Conservation (phyloP, 2,329 filamentous ascomycete genomes). For the Alternaria brassicae region DNA sequence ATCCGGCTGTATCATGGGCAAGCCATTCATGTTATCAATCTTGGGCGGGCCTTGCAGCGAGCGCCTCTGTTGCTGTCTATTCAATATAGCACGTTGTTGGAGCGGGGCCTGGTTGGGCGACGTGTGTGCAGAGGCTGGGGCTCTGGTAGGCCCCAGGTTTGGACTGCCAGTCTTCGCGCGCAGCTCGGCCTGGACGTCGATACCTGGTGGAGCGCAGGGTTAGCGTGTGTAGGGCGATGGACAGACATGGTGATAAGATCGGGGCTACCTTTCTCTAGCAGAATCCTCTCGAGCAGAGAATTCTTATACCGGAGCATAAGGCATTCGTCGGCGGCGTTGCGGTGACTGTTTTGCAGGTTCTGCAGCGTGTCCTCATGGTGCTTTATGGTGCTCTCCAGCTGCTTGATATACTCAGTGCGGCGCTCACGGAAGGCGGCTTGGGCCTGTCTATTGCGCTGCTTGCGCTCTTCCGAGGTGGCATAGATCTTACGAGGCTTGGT, state of each 20-base stretch:
- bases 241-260: constrained; percentile 5
- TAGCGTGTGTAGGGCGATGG: constrained; percentile 21
- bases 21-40: constrained; percentile 59
- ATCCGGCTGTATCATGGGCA: constrained; percentile 52
- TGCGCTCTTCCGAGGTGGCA: constrained; percentile 96
- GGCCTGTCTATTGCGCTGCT: constrained; percentile 95
- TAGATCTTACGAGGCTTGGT: constrained; percentile 75
- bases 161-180: constrained; percentile 91
- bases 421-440: constrained; percentile 97
- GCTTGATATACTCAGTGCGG: constrained; percentile 98
- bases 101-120: constrained; percentile 67
- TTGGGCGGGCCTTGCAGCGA: constrained; percentile 80
- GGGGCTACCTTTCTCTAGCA: constrained; percentile 86
- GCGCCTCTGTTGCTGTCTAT: constrained; percentile 75
- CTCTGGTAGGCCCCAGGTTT: constrained; percentile 70
- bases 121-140: constrained; percentile 61
- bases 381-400: constrained; percentile 95
- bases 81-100: constrained; percentile 81
- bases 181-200: constrained; percentile 96
- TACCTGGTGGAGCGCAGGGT: constrained; percentile 64
- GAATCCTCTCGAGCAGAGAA: constrained; percentile 90
- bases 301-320: constrained; percentile 99
- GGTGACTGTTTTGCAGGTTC: constrained; percentile 90
- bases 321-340: constrained; percentile 93
- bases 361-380: constrained; percentile 95